These are phyloP conservation scores for Pleochaeta shiraiana DNA, from an alignment of 2,329 filamentous ascomycete genomes.

Conservation along the genomic window DNA sequence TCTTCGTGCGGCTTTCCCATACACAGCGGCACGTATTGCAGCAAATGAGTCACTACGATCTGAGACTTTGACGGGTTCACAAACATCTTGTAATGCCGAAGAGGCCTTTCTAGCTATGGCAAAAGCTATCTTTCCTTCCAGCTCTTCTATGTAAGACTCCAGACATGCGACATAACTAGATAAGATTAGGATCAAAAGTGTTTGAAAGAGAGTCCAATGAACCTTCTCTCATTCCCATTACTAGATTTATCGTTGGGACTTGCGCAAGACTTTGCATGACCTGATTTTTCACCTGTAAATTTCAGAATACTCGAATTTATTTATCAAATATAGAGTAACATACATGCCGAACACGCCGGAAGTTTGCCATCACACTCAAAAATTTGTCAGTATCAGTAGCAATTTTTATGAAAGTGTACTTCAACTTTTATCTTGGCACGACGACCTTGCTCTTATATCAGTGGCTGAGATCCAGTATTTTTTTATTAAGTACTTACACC, in stretches of 20 bases:
- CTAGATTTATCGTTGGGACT: slow-evolving; percentile 94
- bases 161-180: slow-evolving; percentile 74
- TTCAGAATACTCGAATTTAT: neutral
- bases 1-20: slow-evolving; percentile 39
- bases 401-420: too few species aligned
- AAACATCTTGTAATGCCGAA: slow-evolving; percentile 35
- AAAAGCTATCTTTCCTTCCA: slow-evolving; percentile 56
- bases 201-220: slow-evolving; percentile 8
- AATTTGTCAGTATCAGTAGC: neutral
- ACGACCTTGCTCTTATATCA: slow-evolving; percentile 29
- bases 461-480: neutral
- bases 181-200: neutral
- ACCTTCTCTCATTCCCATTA: slow-evolving; percentile 82
- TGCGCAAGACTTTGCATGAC: slow-evolving; percentile 69
- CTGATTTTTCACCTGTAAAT: slow-evolving; percentile 44
- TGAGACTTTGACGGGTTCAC: slow-evolving; percentile 23
- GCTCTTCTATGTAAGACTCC: slow-evolving; percentile 74
- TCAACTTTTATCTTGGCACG: slow-evolving; percentile 74
- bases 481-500: slow-evolving; percentile 29
- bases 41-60: slow-evolving; percentile 43
- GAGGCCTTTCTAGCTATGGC: slow-evolving; percentile 50
- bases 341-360: slow-evolving; percentile 78
- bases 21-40: slow-evolving; percentile 37
- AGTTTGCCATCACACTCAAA: slow-evolving; percentile 81
- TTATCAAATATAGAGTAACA: neutral